Conservation (phyloP, 768 basidiomycete genomes). For the Sporobolomyces phaffii region DNA sequence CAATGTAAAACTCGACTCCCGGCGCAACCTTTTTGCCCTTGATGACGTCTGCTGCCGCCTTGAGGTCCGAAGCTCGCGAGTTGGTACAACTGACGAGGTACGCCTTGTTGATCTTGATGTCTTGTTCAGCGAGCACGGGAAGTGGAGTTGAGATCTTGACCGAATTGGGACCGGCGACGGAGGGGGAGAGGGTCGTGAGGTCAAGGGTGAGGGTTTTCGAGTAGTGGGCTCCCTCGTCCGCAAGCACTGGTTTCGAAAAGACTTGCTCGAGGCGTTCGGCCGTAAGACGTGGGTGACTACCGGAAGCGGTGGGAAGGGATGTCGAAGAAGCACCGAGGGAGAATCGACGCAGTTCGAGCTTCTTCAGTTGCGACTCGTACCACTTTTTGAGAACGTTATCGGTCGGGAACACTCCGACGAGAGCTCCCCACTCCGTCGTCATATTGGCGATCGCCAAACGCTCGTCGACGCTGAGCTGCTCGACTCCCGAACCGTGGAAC, state of each 20-base stretch:
- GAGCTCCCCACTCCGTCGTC: constrained; percentile 99
- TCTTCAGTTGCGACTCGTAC: constrained; percentile 71
- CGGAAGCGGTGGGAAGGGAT: constrained; percentile 43
- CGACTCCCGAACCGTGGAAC: constrained; percentile 83
- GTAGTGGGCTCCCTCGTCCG: constrained; percentile 75
- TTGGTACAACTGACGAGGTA: constrained; percentile 99
- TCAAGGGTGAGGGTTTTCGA: constrained; percentile 83
- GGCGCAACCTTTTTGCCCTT: constrained; percentile 65
- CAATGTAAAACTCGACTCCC: constrained; percentile 94
- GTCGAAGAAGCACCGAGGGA: constrained; percentile 48
- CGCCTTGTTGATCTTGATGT: constrained; percentile 85
- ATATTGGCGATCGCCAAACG: constrained; percentile 89
- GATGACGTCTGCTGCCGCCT: constrained; percentile 84
- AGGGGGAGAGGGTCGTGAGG: constrained; percentile 85
- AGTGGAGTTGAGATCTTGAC: constrained; percentile 95
- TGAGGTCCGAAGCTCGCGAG: constrained; percentile 88
- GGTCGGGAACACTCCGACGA: constrained; percentile 89
- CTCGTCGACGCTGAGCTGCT: constrained; percentile 75
- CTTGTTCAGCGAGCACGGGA: constrained; percentile 65
- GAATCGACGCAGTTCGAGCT: constrained; percentile 71
- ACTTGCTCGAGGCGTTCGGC: constrained; percentile 63
- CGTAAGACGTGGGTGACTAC: constrained; percentile 77
- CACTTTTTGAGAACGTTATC: constrained; percentile 74
- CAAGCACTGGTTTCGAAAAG: constrained; percentile 52
- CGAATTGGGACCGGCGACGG: constrained; percentile 94